These are phyloP conservation scores for Zymoseptoria ardabiliae DNA, from an alignment of 2,329 filamentous ascomycete genomes.

Conservation along the genomic window DNA sequence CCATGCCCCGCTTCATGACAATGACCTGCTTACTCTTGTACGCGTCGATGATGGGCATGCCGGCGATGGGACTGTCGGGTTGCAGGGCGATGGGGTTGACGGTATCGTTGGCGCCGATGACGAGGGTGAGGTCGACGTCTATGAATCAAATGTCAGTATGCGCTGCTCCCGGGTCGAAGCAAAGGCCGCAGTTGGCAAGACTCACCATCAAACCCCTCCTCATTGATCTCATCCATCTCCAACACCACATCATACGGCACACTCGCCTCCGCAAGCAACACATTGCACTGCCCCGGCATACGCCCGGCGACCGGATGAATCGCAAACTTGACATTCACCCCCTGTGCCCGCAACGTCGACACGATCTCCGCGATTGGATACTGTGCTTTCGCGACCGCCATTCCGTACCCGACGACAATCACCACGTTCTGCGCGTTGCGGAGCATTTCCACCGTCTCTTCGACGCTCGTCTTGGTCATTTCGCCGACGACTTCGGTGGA, in stretches of 20 bases:
- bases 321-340: constrained; percentile 73
- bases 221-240: constrained; percentile 95
- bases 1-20: constrained; percentile 87
- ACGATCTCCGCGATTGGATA: constrained; percentile 84
- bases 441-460: constrained; percentile 71
- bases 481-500: constrained; percentile 68
- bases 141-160: too few relatives aligned
- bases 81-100: constrained; percentile 86
- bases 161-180: too few relatives aligned
- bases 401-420: constrained; percentile 85
- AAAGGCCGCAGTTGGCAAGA: background rate
- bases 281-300: constrained; percentile 92
- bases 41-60: constrained; percentile 85
- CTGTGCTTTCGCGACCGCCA: constrained; percentile 90
- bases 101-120: constrained; percentile 88
- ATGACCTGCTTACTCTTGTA: constrained; percentile 93
- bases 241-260: constrained; percentile 89
- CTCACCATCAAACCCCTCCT: constrained; percentile 60
- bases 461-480: constrained; percentile 69
- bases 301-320: constrained; percentile 75
- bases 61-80: constrained; percentile 74
- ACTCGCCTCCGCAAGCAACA: constrained; percentile 76
- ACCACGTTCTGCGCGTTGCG: constrained; percentile 75
- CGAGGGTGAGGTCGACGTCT: constrained; percentile 69
- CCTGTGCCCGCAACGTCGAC: constrained; percentile 61